Percentiles rank a stretch among this genome's conserved stretches.
Conservation (phyloP, 1,139 yeast genomes). For the Candida gigantensis region DNA sequence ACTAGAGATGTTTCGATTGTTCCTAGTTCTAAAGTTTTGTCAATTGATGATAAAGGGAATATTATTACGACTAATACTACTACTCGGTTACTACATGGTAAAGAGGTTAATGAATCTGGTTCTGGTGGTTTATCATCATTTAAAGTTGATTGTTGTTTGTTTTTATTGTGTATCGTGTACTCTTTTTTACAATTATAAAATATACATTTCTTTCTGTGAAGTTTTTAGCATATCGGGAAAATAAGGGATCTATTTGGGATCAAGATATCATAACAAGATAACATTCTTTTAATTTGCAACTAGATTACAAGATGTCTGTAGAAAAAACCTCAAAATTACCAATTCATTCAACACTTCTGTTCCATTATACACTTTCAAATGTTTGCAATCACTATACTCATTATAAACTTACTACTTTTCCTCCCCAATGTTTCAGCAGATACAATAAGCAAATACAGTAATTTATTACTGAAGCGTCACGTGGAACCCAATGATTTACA, state of each 20-base stretch:
- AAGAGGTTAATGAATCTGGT: neutral
- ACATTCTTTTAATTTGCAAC: no score
- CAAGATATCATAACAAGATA: no score
- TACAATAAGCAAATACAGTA: neutral
- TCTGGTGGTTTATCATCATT: conserved; percentile 1
- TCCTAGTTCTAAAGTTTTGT: conserved; percentile 4
- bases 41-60: neutral
- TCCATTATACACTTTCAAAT: neutral
- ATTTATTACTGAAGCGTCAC: conserved; percentile 3
- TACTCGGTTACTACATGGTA: neutral
- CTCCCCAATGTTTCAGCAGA: neutral
- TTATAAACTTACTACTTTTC: neutral
- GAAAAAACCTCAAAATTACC: no score
- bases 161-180: conserved; percentile 1
- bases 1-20: conserved; percentile 5
- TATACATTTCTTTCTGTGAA: neutral
- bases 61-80: neutral
- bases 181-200: conserved; percentile 4
- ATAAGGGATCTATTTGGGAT: no score
- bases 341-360: no score
- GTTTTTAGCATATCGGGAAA: conserved; percentile 5
- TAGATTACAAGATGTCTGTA: no score
- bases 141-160: neutral
- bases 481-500: conserved; percentile 6
- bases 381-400: neutral